These are phyloP conservation scores for Anacardium occidentale DNA, from an alignment of 345 rosid species.

Conservation along the genomic window DNA sequence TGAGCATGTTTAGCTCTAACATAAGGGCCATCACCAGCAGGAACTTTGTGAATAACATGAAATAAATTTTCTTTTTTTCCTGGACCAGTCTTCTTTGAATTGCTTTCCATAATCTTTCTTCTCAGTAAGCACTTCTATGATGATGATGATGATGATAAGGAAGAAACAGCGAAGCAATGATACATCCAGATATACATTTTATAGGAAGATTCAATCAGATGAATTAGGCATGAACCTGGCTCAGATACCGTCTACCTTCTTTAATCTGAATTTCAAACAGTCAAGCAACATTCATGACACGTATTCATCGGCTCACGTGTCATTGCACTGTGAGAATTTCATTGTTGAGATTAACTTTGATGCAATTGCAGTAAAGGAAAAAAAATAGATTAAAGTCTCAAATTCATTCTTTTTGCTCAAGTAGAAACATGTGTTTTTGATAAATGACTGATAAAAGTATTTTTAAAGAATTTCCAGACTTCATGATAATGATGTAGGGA, in stretches of 20 bases:
- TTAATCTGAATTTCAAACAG: background rate
- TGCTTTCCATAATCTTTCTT: constrained; percentile 18
- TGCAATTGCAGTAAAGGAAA: too few species aligned
- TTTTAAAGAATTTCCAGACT: too few species aligned
- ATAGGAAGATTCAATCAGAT: too few species aligned
- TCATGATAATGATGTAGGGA: too few species aligned
- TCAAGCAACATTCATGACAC: background rate
- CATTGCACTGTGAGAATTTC: background rate
- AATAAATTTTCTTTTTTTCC: constrained; percentile 36
- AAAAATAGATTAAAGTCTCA: too few species aligned
- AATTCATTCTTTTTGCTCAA: too few species aligned
- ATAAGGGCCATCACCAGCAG: constrained; percentile 82
- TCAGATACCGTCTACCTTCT: background rate
- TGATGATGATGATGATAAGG: background rate
- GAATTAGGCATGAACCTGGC: background rate
- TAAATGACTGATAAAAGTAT: too few species aligned
- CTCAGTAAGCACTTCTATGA: background rate
- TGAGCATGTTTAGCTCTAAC: constrained; percentile 87
- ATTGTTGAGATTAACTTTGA: too few species aligned
- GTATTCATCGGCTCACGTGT: background rate
- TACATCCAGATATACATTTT: background rate
- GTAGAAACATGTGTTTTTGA: too few species aligned
- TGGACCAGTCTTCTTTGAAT: constrained; percentile 23
- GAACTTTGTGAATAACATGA: constrained; percentile 77
- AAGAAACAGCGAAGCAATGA: background rate